Base-by-base conservation (phyloP, 208 protist genomes). In the Leishmania guyanensis region DNA sequence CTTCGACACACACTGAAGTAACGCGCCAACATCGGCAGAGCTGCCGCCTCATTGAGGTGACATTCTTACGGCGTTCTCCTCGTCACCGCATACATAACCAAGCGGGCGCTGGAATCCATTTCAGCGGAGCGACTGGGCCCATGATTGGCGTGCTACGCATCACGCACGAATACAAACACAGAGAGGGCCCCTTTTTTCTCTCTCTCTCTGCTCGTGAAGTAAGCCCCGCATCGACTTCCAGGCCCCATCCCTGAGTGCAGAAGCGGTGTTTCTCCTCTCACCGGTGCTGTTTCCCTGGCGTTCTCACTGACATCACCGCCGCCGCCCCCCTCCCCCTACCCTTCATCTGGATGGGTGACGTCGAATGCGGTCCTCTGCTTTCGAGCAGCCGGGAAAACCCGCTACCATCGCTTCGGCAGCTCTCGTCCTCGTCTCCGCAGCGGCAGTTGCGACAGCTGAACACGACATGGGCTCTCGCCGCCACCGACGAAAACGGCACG, bases 331-430 rank as follows among this genome's bases (percentile, higher is more conserved):
- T 4, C 17, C 39, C 8, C 20, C 39, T 5, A 3, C 43, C 43
- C 43, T 50, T 10, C 20, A 5, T 73, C 12, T 33, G 14, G 26
- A 46, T 48, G 22, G 39, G 5, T 51, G 68, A 53, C 5, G n/a
- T 80, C 71, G 82, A 82, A 14, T 53, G 56, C 12, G 73, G 60
- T 6, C 77, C 73, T 33, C 78, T 86, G 33, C 66, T 86, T 22
- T 51, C 73, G 36, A 66, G 46, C n/a, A 68, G 53, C 53, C 74
- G 53, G 10, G 53, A 77, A 26, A n/a, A 17, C 17, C 3, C 56
- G 29, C 53, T 29, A n/a, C 51, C 51, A 43, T 20, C 20, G 51
- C 33, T n/a, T 10, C 48, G 17, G 33, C 51, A 46, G 51, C 48
- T 26, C 10, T 29, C 12, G n/a, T 29, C 51, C n/a, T 73, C 76